Conservation (phyloP, 2,329 filamentous ascomycete genomes). For the Pseudogymnoascus sp. region DNA sequence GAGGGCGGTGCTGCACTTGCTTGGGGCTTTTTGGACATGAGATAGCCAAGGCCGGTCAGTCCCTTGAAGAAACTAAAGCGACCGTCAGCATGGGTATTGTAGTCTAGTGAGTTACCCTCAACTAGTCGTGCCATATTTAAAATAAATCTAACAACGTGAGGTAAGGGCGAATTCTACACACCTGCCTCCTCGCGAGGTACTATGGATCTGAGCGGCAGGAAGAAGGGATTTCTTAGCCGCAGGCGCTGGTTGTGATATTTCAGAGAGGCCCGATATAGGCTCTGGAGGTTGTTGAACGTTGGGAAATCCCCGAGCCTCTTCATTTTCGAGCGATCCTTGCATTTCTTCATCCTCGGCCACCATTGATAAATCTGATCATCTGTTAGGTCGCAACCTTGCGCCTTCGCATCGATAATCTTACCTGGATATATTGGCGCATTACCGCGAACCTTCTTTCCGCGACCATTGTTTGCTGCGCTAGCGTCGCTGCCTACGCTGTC, state of each 20-base stretch:
- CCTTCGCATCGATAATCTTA: conserved; percentile 8
- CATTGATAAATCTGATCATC: conserved; percentile 20
- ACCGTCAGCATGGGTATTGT: neutral
- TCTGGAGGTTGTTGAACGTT: conserved; percentile 14
- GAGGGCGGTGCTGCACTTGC: neutral
- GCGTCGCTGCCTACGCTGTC: conserved; percentile 19
- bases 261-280: conserved; percentile 19
- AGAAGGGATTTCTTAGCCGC: conserved; percentile 10
- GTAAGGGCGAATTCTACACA: conserved; percentile 8
- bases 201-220: conserved; percentile 15
- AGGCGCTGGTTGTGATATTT: conserved; percentile 10
- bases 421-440: conserved; percentile 14
- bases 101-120: neutral
- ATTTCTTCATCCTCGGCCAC: conserved; percentile 19
- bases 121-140: neutral
- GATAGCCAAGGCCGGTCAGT: neutral
- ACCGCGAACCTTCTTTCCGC: conserved; percentile 16
- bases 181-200: conserved; percentile 12
- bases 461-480: conserved; percentile 14
- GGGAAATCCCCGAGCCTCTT: conserved; percentile 5
- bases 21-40: neutral
- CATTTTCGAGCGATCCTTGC: conserved; percentile 6
- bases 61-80: neutral
- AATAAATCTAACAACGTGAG: neutral
- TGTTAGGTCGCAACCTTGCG: conserved; percentile 11